Base-by-base conservation (phyloP, 805 yeast genomes). In the Torulaspora microellipsoides region DNA sequence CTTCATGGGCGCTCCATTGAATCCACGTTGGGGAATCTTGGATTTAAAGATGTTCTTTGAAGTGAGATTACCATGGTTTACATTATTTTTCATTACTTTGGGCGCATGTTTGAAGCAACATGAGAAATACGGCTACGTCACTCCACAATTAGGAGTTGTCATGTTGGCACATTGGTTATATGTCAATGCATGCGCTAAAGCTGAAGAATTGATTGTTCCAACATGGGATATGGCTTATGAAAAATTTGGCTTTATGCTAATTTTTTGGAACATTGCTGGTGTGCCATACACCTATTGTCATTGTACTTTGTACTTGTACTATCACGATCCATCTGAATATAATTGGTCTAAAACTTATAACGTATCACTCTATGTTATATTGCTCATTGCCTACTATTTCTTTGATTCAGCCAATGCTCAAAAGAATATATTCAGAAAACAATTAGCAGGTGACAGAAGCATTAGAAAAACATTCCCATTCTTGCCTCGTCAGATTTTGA, bases 151-250 rank as follows among this genome's bases (percentile, higher is more conserved):
- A 35, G 71, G 73, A 36, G 80, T 84, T 51, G 72, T 89, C 31
- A 67, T 86, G 53, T 69, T 84, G 47, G 97, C 95, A 11, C 95
- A 91, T 65, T 93, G 95, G 85, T 71, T 89, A 38, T 93, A 93
- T 62, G 96, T 95, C 48, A 91, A 93, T 61, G 96, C 97, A 2
- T 91, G 98, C 68, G 83, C 95, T 45, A 93, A 93, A 69, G 99
- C 98, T 56, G 99, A 93, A 69, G 98, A 93, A 65, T 73, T 91
- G 57, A 93, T 93, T 64, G 95, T 90, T 50, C 96, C 98, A 56
- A 85, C 96, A 14, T 93, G 99, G 98, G 99, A 93, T 67, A 91
- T 93, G 97, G 96, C 95, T 27, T 93, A 93, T 67, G 99, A 93
- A 67, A 93, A 93, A 70, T 93, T 93, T 59, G 99, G 99, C n/a